Evolutionary conservation across 164 flowering plant genomes (phyloP), one percentile per base, ranked within the genome.

Genomic region (Magnolia changhungtana): DNA sequence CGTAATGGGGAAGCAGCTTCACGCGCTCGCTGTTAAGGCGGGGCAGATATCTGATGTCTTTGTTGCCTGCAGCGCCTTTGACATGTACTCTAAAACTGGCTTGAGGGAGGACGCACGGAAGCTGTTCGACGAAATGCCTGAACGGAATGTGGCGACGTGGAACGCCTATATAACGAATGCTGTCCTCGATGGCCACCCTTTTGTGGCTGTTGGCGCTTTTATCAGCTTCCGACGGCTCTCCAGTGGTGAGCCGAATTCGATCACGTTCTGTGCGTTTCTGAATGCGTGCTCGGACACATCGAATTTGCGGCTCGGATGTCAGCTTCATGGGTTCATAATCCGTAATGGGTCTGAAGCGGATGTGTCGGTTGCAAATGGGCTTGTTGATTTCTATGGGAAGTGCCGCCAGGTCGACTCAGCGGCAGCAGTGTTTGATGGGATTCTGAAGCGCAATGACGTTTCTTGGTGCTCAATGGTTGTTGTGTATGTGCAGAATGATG

Each of bases 361-460:
- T 61, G 87, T 91, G 8, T 82, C 91, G 0, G 90, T 95, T 49
- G 77, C 76, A 0, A 95, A 91, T 80, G 98, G 98, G 74, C 82
- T 95, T 61, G 77, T 92, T 68, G 94, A 93, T 79, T 95, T 95
- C 81, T 95, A 95, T 74, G 98, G 98, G 20, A 95, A 93, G 80
- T 93, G 97, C 76, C 55, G 72, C 72, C 78, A 86, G 70, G 77
- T 89, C 59, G 80, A 63, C 10, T 85, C 74, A 0, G 83, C 91
- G 0, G 88, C 85, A 73, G 70, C 76, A 80, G 88, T 92, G 72
- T 95, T 93, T 81, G 50, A 58, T 67, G 81, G 73, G 49, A 86
- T 87, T 65, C 65, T 6, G 21, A 23, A 50, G 50, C 82, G 80
- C 45, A 93, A 91, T 82, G 85, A 61, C 45, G 97, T 95, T 52